phyloP scores from a whole-genome alignment of 768 basidiomycete species.

The Leccinum imitatum region DNA sequence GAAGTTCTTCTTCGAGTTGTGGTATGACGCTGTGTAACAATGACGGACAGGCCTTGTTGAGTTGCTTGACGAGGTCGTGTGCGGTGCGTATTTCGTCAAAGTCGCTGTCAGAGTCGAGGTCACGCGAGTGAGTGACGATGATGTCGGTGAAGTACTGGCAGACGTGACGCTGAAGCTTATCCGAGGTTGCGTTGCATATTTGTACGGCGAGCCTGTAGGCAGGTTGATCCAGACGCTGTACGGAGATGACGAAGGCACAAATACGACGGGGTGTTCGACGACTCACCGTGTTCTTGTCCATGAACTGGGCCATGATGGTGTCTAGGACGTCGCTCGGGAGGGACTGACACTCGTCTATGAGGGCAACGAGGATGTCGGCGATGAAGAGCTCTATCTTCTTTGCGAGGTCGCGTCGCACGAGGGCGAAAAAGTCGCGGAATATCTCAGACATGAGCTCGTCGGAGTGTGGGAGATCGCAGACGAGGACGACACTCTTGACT shows the following conservation, averaged over 20 bases:
- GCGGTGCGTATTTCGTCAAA: conserved; percentile 69
- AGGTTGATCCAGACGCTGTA: conserved; percentile 66
- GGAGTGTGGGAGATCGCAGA: conserved; percentile 85
- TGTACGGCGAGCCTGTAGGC: conserved; percentile 81
- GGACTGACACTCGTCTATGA: conserved; percentile 82
- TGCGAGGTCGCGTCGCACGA: conserved; percentile 69
- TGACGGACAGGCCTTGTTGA: conserved; percentile 76
- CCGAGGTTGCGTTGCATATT: conserved; percentile 79
- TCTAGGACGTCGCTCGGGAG: conserved; percentile 83
- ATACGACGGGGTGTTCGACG: not conserved
- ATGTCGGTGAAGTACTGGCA: conserved; percentile 93
- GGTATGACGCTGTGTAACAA: conserved; percentile 90
- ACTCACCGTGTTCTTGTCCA: conserved; percentile 72
- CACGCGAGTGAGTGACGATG: conserved; percentile 57
- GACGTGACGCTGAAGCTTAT: conserved; percentile 86
- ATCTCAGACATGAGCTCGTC: conserved; percentile 83
- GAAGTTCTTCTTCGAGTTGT: conserved; percentile 87
- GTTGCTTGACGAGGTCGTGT: conserved; percentile 82
- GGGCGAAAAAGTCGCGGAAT: conserved; percentile 79
- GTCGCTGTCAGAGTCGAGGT: conserved; percentile 57
- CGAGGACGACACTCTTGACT: conserved; percentile 92
- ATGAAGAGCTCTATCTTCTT: conserved; percentile 86
- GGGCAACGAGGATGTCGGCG: conserved; percentile 84
- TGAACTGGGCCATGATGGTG: conserved; percentile 79
- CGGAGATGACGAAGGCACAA: conserved; percentile 4